These are phyloP conservation scores for Aspergillus fumigatiaffinis DNA, from an alignment of 2,329 filamentous ascomycete genomes.

Conservation along the genomic window DNA sequence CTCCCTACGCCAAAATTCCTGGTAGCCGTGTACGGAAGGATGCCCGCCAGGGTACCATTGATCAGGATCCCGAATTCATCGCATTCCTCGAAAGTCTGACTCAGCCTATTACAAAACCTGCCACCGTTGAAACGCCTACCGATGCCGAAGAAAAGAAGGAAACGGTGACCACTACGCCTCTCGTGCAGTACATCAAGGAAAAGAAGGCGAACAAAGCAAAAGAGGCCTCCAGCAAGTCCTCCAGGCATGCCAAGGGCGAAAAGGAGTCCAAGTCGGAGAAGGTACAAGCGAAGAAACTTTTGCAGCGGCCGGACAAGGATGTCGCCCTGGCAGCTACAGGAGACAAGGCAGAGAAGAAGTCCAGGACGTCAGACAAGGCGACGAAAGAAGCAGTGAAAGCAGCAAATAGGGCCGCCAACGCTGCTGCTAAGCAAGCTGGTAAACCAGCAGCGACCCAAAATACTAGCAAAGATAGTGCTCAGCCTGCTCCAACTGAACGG, in stretches of 20 bases:
- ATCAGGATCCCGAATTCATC: slow-evolving; percentile 95
- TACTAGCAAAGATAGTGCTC: slow-evolving; percentile 23
- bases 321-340: slow-evolving; percentile 18
- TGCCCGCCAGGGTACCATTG: slow-evolving; percentile 86
- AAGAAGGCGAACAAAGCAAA: slow-evolving; percentile 80
- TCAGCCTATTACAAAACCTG: slow-evolving; percentile 60
- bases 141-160: slow-evolving; percentile 51
- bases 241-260: slow-evolving; percentile 39
- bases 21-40: slow-evolving; percentile 71
- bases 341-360: slow-evolving; percentile 39
- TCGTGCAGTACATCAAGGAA: slow-evolving; percentile 86
- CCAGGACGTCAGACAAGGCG: slow-evolving; percentile 50
- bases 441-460: slow-evolving; percentile 29
- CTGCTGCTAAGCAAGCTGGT: slow-evolving; percentile 33
- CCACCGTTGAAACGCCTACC: slow-evolving; percentile 48
- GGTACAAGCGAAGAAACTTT: slow-evolving; percentile 40
- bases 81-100: slow-evolving; percentile 84
- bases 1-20: slow-evolving; percentile 79
- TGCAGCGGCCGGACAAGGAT: slow-evolving; percentile 38
- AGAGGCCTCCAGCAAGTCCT: slow-evolving; percentile 44
- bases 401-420: slow-evolving; percentile 39
- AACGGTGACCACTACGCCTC: slow-evolving; percentile 75
- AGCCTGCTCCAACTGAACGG: slow-evolving; percentile 39
- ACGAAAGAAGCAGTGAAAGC: slow-evolving; percentile 61
- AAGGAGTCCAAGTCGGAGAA: slow-evolving; percentile 41